Conservation (phyloP, 805 yeast species). For the Brettanomyces anomalus region DNA sequence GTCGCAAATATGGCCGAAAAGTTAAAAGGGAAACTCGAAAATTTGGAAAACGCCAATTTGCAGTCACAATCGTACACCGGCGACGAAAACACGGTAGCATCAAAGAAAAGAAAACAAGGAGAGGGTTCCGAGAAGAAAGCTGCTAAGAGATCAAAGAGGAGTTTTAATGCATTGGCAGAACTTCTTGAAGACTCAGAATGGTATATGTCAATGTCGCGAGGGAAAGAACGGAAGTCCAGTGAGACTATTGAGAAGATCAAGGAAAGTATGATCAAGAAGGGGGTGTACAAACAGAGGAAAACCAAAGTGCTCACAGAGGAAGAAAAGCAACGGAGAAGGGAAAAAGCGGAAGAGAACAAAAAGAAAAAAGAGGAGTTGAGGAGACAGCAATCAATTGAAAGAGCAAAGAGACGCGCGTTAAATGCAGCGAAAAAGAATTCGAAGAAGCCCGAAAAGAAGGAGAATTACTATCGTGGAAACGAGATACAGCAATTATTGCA, state of each 20-base stretch:
- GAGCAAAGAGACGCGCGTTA: background rate
- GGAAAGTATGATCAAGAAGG: conserved; percentile 4
- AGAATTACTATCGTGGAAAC: conserved; percentile 13
- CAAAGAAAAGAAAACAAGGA: no score
- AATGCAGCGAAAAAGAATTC: background rate
- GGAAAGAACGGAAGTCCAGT: conserved; percentile 8
- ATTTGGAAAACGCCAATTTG: no score
- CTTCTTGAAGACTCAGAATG: conserved; percentile 21
- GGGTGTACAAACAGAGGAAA: background rate
- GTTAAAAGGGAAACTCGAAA: no score
- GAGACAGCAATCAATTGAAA: conserved; percentile 1
- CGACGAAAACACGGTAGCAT: no score
- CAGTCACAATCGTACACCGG: no score
- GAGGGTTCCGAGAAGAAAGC: no score
- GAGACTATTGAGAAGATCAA: conserved; percentile 8
- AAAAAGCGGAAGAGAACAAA: conserved; percentile 1
- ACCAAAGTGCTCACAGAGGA: background rate
- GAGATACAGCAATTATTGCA: conserved; percentile 13
- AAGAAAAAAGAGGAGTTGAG: conserved; percentile 2
- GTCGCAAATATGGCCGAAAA: no score
- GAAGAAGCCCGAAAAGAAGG: conserved; percentile 2
- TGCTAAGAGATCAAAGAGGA: no score
- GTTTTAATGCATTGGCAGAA: conserved; percentile 4
- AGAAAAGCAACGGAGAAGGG: background rate
- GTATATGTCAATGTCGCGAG: conserved; percentile 13